Evolutionary conservation across 331 rosid species (phyloP).

Genomic region (Malus hybrid): DNA sequence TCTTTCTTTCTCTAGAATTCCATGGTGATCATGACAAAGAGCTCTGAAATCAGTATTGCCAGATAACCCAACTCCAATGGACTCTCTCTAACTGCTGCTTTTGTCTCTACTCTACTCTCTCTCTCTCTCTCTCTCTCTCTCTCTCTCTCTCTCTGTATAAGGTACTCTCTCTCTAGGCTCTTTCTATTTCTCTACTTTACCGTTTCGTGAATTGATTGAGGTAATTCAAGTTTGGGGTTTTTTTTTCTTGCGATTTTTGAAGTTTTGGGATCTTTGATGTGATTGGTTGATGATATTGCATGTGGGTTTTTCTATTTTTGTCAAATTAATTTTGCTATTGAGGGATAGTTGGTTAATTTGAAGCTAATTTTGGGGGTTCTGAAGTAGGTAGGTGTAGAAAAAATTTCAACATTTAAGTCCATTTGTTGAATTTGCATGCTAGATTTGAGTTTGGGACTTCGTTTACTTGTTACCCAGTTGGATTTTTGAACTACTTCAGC

Average conservation of each 20-base stretch:
- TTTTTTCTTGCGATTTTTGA: not conserved
- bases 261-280: slow-evolving; percentile 15
- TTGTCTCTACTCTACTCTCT: not conserved
- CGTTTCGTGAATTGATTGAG: slow-evolving; percentile 3
- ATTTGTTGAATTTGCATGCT: slow-evolving; percentile 14
- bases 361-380: slow-evolving; percentile 4
- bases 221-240: slow-evolving; percentile 7
- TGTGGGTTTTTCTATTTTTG: slow-evolving; percentile 32
- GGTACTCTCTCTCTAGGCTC: slow-evolving; percentile 26
- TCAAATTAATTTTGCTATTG: slow-evolving; percentile 8
- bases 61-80: slow-evolving; percentile 19
- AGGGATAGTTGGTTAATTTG: slow-evolving; percentile 8
- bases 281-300: slow-evolving; percentile 32
- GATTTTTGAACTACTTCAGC: slow-evolving; percentile 17
- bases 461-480: slow-evolving; percentile 22
- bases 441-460: slow-evolving; percentile 15
- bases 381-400: not conserved
- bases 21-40: slow-evolving; percentile 31
- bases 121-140: too few relatives aligned
- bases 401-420: slow-evolving; percentile 10
- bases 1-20: not conserved
- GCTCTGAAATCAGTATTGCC: slow-evolving; percentile 12
- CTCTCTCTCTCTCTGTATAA: slow-evolving; percentile 17
- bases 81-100: slow-evolving; percentile 19
- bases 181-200: not conserved